Percentiles rank a stretch among this genome's conserved stretches.
Evolutionary conservation across 2,329 filamentous ascomycete genomes (phyloP).

Genomic region (Pleoardoris graminearum): DNA sequence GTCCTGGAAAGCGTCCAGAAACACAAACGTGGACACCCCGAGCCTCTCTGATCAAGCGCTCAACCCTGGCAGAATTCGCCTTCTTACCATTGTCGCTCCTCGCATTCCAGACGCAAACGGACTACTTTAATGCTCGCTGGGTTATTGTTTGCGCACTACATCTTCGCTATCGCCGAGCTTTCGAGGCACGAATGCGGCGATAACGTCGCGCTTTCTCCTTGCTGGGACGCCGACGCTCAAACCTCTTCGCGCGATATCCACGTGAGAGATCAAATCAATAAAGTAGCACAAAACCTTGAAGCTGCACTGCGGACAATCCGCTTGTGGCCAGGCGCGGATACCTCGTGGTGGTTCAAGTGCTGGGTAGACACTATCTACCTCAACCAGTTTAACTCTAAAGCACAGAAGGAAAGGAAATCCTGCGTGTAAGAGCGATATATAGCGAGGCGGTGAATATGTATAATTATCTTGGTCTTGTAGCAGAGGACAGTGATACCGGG

Average conservation of each 20-base stretch:
- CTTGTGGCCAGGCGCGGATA: neutral
- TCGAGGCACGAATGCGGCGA: conserved; percentile 3
- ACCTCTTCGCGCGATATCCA: neutral
- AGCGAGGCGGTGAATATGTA: neutral
- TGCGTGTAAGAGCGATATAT: conserved; percentile 4
- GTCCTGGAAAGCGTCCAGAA: neutral
- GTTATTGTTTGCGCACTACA: neutral
- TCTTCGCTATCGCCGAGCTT: neutral
- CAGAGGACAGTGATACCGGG: neutral
- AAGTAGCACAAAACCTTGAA: conserved; percentile 10
- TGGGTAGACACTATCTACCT: conserved; percentile 8
- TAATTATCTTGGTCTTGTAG: neutral
- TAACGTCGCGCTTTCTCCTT: conserved; percentile 8
- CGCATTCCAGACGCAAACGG: neutral
- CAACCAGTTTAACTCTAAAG: neutral
- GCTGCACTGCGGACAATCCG: neutral
- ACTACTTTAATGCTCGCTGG: neutral
- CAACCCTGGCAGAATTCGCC: neutral
- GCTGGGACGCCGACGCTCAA: conserved; percentile 3
- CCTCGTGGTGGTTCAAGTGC: neutral
- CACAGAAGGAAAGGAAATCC: neutral
- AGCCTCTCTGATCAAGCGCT: neutral
- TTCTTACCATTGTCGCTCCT: conserved; percentile 7
- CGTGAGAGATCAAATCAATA: neutral
- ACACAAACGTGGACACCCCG: neutral